Percentiles rank a stretch among this genome's conserved stretches.
Conservation (phyloP, 768 basidiomycete genomes). For the Russula griseocarnosa region DNA sequence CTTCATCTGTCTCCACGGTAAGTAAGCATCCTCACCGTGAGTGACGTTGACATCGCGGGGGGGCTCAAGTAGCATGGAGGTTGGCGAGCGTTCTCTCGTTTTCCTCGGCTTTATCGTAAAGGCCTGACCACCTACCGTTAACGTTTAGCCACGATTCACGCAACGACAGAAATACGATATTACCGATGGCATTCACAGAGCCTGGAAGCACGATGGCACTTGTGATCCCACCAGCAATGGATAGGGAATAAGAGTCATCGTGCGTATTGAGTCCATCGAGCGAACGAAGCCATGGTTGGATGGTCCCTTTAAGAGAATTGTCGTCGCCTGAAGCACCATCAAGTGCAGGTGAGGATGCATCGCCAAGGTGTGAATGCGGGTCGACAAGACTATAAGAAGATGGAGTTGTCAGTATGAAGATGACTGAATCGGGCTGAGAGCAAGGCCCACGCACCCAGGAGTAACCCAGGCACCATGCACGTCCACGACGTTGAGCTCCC, state of each 20-base stretch:
- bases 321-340: constrained; percentile 38
- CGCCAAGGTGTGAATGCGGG: constrained; percentile 47
- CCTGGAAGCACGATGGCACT: constrained; percentile 75
- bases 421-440: not conserved
- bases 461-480: constrained; percentile 72
- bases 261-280: constrained; percentile 80
- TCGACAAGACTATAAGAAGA: constrained; percentile 39
- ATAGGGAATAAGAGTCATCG: constrained; percentile 63
- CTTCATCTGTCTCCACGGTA: constrained; percentile 78
- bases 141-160: not conserved
- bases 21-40: constrained; percentile 41
- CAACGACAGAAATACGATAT: not conserved
- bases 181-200: constrained; percentile 40
- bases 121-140: constrained; percentile 59
- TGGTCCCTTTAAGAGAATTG: constrained; percentile 41
- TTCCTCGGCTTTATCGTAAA: constrained; percentile 75
- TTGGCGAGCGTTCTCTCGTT: constrained; percentile 64
- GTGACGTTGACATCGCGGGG: constrained; percentile 58
- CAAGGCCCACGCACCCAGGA: constrained; percentile 46
- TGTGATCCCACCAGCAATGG: constrained; percentile 78
- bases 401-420: not conserved
- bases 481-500: constrained; percentile 48
- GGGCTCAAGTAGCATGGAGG: constrained; percentile 72
- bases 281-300: constrained; percentile 70
- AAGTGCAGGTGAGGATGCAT: constrained; percentile 32